A percentile compares a stretch with the other conserved stretches of the same genome.
phyloP scores from a whole-genome alignment of 2,329 filamentous ascomycete species.

The Neofusicoccum sp. region DNA sequence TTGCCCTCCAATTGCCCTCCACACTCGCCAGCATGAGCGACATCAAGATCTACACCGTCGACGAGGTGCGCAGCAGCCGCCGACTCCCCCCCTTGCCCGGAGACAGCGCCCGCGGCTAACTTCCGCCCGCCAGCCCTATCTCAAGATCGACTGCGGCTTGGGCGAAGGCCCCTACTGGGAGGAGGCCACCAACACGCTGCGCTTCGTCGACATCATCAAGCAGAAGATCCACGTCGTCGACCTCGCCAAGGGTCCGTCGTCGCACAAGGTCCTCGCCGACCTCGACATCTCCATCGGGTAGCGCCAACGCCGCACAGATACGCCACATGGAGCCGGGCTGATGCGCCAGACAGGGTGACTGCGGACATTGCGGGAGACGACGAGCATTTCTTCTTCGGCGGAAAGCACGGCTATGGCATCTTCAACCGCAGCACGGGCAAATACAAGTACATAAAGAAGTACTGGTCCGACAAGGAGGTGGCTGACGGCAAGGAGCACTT shows the following conservation, averaged over 20 bases:
- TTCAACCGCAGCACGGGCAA: conserved; percentile 63
- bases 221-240: conserved; percentile 71
- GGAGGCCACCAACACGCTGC: conserved; percentile 60
- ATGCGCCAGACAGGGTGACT: conserved; percentile 48
- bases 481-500: conserved; percentile 45
- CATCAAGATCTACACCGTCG: conserved; percentile 16
- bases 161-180: conserved; percentile 77
- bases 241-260: conserved; percentile 60
- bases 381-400: conserved; percentile 70
- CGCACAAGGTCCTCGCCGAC: conserved; percentile 53
- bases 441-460: conserved; percentile 56
- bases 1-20: background rate
- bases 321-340: background rate
- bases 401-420: conserved; percentile 79
- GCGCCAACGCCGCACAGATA: conserved; percentile 19
- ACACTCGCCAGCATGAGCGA: background rate
- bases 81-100: background rate
- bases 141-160: conserved; percentile 64
- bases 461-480: conserved; percentile 53
- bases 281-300: conserved; percentile 58
- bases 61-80: conserved; percentile 6
- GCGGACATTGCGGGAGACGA: conserved; percentile 71
- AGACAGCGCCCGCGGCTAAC: background rate
- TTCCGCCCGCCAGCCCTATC: conserved; percentile 42
- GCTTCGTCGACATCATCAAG: conserved; percentile 81